Conservation (phyloP, 2,329 filamentous ascomycete species). For the Myriosclerotinia duriaeana region DNA sequence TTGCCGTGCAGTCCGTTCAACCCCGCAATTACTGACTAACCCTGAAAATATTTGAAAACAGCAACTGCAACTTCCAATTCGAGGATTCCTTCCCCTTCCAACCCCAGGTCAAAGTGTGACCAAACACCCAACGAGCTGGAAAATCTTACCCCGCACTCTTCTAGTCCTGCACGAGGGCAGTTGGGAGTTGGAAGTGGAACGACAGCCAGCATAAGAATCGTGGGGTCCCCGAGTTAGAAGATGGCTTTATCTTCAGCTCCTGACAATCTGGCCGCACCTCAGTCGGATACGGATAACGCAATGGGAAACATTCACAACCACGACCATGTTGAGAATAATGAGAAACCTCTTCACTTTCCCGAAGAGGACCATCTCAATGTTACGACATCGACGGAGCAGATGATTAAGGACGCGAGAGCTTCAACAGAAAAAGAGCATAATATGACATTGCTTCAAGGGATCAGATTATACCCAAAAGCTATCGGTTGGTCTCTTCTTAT, state of each 20-base stretch:
- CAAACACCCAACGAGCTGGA: slow-evolving; percentile 23
- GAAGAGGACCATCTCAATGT: slow-evolving; percentile 16
- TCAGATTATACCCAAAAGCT: slow-evolving; percentile 35
- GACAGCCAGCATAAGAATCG: slow-evolving; percentile 21
- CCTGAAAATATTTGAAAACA: slow-evolving; percentile 22
- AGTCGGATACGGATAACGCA: slow-evolving; percentile 1
- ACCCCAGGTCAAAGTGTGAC: slow-evolving; percentile 17
- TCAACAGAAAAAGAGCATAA: slow-evolving; percentile 25
- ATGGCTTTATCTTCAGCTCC: slow-evolving; percentile 20
- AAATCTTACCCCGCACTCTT: slow-evolving; percentile 22
- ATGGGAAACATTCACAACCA: slow-evolving; percentile 10
- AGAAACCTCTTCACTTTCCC: slow-evolving; percentile 20
- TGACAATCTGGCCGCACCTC: slow-evolving; percentile 14
- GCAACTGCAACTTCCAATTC: slow-evolving; percentile 21
- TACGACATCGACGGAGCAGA: slow-evolving; percentile 20
- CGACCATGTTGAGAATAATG: slow-evolving; percentile 7
- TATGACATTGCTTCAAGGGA: slow-evolving; percentile 29
- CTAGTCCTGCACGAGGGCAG: slow-evolving; percentile 15
- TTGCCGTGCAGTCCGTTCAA: slow-evolving; percentile 17
- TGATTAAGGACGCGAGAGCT: slow-evolving; percentile 22
- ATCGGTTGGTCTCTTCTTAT: slow-evolving; percentile 42
- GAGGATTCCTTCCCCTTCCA: slow-evolving; percentile 21
- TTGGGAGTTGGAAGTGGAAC: slow-evolving; percentile 14
- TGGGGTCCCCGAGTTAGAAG: slow-evolving; percentile 19
- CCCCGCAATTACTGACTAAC: slow-evolving; percentile 25